Evolutionary conservation across 2,329 filamentous ascomycete genomes (phyloP).

Genomic region (Purpureocillium takamizusanense): DNA sequence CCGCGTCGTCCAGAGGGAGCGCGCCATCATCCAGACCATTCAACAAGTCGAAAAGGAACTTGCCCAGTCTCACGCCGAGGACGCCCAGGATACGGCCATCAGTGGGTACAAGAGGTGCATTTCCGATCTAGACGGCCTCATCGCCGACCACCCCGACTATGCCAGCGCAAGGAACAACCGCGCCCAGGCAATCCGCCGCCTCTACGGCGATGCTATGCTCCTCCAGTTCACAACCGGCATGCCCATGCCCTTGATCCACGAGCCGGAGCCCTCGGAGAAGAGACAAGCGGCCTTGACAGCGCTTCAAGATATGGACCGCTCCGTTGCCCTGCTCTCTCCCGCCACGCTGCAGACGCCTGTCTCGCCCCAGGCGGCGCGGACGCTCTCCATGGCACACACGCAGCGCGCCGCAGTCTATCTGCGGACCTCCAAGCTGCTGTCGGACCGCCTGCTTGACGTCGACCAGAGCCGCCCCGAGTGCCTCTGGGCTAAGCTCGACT

Average conservation of each 20-base stretch:
- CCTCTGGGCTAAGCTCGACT: constrained; percentile 42
- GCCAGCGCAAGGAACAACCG: constrained; percentile 68
- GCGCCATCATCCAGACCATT: constrained; percentile 42
- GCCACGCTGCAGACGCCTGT: constrained; percentile 39
- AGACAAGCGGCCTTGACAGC: constrained; percentile 27
- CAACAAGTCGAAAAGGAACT: constrained; percentile 47
- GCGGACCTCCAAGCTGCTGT: constrained; percentile 43
- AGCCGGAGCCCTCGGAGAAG: constrained; percentile 27
- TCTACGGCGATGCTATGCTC: constrained; percentile 53
- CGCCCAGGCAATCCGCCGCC: constrained; percentile 54
- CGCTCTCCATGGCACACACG: constrained; percentile 61
- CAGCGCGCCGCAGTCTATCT: constrained; percentile 61
- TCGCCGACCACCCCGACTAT: constrained; percentile 52
- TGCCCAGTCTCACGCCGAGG: constrained; percentile 28
- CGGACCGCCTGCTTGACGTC: constrained; percentile 26
- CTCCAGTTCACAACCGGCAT: constrained; percentile 27
- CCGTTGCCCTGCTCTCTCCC: constrained; percentile 51
- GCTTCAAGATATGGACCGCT: constrained; percentile 45
- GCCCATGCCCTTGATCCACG: constrained; percentile 30
- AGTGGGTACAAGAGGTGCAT: constrained; percentile 39
- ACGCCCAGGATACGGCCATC: constrained; percentile 25
- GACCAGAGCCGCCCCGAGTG: constrained; percentile 31
- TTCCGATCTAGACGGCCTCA: constrained; percentile 42
- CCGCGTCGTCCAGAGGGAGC: constrained; percentile 39
- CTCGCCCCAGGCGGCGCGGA: constrained; percentile 55